These are phyloP conservation scores for Stephania cephalantha DNA, from an alignment of 164 flowering plant genomes.

Conservation along the genomic window DNA sequence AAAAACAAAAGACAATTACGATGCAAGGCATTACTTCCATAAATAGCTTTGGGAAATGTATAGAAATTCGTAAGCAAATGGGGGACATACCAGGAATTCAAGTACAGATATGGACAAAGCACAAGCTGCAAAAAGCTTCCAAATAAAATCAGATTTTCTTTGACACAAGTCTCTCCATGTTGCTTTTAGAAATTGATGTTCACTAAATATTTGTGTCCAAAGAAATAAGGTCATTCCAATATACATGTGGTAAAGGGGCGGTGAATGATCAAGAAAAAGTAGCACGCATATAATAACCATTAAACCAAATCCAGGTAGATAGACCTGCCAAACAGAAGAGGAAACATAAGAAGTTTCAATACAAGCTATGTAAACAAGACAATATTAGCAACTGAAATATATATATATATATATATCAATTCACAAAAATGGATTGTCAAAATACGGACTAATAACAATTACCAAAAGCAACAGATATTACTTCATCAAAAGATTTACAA, in stretches of 20 bases:
- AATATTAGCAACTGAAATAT: not conserved
- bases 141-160: constrained; percentile 28
- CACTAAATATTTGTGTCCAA: constrained; percentile 77
- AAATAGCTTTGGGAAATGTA: not conserved
- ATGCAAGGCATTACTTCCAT: constrained; percentile 1
- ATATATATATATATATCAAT: not conserved
- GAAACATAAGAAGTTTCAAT: not conserved
- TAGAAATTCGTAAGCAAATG: not conserved
- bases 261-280: constrained; percentile 65
- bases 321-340: constrained; percentile 42
- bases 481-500: not conserved
- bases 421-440: not conserved
- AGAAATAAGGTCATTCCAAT: constrained; percentile 69
- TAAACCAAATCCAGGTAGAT: constrained; percentile 49
- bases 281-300: constrained; percentile 43
- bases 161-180: constrained; percentile 42
- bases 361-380: not conserved
- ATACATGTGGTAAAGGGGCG: constrained; percentile 86
- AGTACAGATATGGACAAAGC: constrained; percentile 50
- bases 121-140: constrained; percentile 41
- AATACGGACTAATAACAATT: not conserved
- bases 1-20: constrained; percentile 5
- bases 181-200: constrained; percentile 52
- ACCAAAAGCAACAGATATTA: not conserved
- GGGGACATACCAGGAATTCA: constrained; percentile 68